Evolutionary conservation across 768 basidiomycete species (phyloP), one percentile per base, ranked within the genome.

Genomic region (Boletus pseudopeckii): DNA sequence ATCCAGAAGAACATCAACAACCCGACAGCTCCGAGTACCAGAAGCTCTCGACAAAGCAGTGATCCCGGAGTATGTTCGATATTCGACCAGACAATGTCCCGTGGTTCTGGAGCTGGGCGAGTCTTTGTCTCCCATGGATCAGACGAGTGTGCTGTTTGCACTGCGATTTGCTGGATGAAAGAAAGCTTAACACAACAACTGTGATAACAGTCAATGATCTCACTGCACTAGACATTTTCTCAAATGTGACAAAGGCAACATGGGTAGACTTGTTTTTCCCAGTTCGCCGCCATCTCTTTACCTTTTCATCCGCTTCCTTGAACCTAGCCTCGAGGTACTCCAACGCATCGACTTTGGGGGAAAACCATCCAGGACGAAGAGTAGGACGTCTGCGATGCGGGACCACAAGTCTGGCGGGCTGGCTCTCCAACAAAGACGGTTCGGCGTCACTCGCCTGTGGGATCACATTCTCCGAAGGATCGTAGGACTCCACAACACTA

Each of bases 51-150:
- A 4, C 83, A 76, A 43, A 81, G 77, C 17, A 84, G 74, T 33
- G 81, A 74, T 15, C 77, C 64, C 1, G 75, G 74, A 0, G 90
- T 81, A 20, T 86, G 82, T 2, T 85, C 76, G 75, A 98, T 88
- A 60, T 93, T 94, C 30, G 85, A 77, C 97, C 97, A 99, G 18
- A 98, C 83, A 52, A 98, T 90, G 68, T 98, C 96, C 45, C 96
- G 83, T 10, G 96, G 95, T 66, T 98, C 95, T 0, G 96, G 96
- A 0, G 96, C 94, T 18, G 83, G 80, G 53, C 76, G 80, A 11
- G 91, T 95, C 32, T 77, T 77, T 48, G 81, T 79, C 67, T 84
- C 80, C 48, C 77, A 78, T 15, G 86, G 86, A 48, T 78, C 78
- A 0, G 88, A 79, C 0, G 87, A 80, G 62, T 93, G 89, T 0